Percentiles rank a stretch among this genome's conserved stretches.
Conservation (phyloP, 78 protist genomes). For the Paulinella micropora region DNA sequence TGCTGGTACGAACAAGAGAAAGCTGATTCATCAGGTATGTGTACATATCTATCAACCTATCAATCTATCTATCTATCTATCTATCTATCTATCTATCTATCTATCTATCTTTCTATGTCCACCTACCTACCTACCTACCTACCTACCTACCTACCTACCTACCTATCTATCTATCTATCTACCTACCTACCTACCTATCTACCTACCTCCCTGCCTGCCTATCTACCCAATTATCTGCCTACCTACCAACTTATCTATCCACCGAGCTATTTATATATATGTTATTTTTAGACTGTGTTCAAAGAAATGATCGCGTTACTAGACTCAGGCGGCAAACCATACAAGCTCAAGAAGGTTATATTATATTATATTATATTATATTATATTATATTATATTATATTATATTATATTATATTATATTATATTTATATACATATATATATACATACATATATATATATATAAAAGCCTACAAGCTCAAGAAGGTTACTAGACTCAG, state of each 20-base stretch:
- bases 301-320: not conserved
- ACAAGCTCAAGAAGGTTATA: too few relatives aligned
- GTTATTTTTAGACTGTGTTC: not conserved
- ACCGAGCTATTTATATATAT: not conserved
- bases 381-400: not conserved
- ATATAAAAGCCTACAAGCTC: not conserved
- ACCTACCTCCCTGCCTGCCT: not conserved
- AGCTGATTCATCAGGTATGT: too few relatives aligned
- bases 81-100: not conserved
- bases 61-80: not conserved
- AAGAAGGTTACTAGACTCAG: not conserved
- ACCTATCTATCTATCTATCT: not conserved
- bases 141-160: not conserved
- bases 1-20: not conserved
- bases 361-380: too few relatives aligned
- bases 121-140: not conserved
- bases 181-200: not conserved
- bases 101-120: not conserved
- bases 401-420: not conserved
- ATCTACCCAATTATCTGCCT: not conserved
- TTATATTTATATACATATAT: not conserved
- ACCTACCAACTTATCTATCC: not conserved
- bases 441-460: not conserved
- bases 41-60: not conserved
- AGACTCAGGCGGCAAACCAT: not conserved